phyloP scores from a whole-genome alignment of 2,329 filamentous ascomycete genomes.

The Cercospora beticola region DNA sequence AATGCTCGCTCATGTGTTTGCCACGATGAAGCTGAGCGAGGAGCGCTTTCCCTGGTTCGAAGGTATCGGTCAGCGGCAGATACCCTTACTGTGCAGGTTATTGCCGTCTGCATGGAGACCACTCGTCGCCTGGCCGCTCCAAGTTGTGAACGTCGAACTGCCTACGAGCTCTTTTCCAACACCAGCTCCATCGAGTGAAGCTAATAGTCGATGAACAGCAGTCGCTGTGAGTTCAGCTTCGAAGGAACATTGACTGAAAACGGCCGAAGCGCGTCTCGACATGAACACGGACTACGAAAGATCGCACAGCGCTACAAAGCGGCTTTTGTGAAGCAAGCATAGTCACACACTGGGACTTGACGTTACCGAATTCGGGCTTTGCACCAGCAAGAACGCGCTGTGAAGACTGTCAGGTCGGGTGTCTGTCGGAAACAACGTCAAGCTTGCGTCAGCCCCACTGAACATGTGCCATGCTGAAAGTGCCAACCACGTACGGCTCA shows the following conservation, averaged over 20 bases:
- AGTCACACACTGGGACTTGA: not conserved
- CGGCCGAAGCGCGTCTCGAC: not conserved
- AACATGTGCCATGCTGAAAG: not conserved
- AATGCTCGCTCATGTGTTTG: slow-evolving; percentile 30
- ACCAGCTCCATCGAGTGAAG: not conserved
- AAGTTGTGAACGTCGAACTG: slow-evolving; percentile 12
- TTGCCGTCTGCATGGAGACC: slow-evolving; percentile 23
- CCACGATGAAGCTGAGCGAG: slow-evolving; percentile 27
- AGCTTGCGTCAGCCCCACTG: not conserved
- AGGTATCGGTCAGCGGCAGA: slow-evolving; percentile 28
- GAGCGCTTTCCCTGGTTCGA: slow-evolving; percentile 27
- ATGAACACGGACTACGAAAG: not conserved
- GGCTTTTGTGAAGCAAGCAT: not conserved
- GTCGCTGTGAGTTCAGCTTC: not conserved
- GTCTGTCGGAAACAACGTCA: not conserved
- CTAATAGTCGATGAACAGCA: not conserved
- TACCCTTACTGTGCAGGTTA: slow-evolving; percentile 22
- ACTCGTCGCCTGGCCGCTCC: slow-evolving; percentile 28
- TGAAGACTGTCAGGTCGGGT: not conserved
- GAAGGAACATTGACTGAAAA: not conserved
- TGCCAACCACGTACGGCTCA: not conserved
- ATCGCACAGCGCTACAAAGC: not conserved
- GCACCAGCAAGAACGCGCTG: not conserved
- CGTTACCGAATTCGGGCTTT: not conserved
- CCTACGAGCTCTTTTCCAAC: not conserved